Evolutionary conservation across 2,329 filamentous ascomycete species (phyloP), one percentile per base, ranked within the genome.

Genomic region (Ophiostoma sp.): DNA sequence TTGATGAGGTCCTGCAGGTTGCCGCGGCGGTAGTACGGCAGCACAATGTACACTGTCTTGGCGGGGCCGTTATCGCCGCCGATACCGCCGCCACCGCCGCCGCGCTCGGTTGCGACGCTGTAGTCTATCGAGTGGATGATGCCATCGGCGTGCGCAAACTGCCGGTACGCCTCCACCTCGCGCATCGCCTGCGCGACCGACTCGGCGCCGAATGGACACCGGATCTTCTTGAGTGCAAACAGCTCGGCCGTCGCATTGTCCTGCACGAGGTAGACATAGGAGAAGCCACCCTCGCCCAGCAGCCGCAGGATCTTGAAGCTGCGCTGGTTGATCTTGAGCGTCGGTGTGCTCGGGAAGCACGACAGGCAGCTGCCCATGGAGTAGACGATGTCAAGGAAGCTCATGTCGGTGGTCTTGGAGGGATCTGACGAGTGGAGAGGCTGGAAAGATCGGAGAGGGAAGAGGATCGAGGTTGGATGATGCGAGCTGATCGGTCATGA

Each of bases 1-100:
- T 99, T 99, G 82, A 99, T 98, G 76, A 96, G 90, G 79, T 99
- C 95, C 80, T 99, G 95, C 49, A 99, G 84, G 78, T 99, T 99
- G 14, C 95, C 95, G 72, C 94, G 85, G 74, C 93, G 85, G 81
- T 97, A 99, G 81, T 98, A 99, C 12, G 95, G 95, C 27, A 99
- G 84, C 60, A 99, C 83, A 71, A 99, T 95, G 78, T 99, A 99
- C 67, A 98, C 95, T 0, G 94, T 98, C 82, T 98, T 98, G 71
- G 89, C 86, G 64, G 87, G 86, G 0, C 88, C 83, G 74, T 72
- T 74, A 63, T 71, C 82, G 73, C 76, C 76, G 74, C 77, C 78
- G 75, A 81, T 86, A 78, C 85, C 66, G 60, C 63, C 62, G 83
- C 78, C 78, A 66, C 80, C 83, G 71, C 80, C 77, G 75, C 81